Base-by-base conservation (phyloP, 2,329 filamentous ascomycete genomes). In the Sclerotinia trifoliorum region DNA sequence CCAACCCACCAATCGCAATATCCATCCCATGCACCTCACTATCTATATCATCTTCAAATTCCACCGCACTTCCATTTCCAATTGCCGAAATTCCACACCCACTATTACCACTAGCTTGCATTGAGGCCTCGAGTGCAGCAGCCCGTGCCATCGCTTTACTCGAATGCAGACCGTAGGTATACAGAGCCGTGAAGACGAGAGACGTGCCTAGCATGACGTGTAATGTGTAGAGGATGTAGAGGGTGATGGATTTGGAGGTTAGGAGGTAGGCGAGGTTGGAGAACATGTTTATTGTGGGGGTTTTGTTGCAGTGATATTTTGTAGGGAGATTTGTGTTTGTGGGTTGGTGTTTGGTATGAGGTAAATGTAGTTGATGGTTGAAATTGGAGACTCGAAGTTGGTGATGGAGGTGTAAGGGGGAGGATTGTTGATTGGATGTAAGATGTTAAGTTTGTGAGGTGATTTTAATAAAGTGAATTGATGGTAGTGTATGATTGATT, bases 161-260 rank as follows among this genome's bases (percentile, higher is more conserved):
- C 26, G 56, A 54, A 19, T 67, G 65, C 0, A 63, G 21, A 26
- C 65, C 48, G 21, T 67, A 67, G 7, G 65, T 67, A 1, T 52
- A 67, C 35, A 67, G 65, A 11, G 46, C 65, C 10, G 65, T 52
- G 49, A 67, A 67, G 21, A 67, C 57, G 39, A 67, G 65, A n/a
- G 65, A 63, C 10, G 56, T 63, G 10, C 65, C 65, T 19, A 67
- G 65, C 35, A 67, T 54, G 24, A 67, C 65, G 65, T 67, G 65
- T 2, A 67, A 26, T 3, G 39, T 67, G 48, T 67, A 67, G 48
- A 67, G 65, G 24, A 67, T 46, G 48, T 46, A 67, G 57, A 67
- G 57, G 39, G 65, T 63, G 24, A 67, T 54, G 48, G 65, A 67
- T 32, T 61, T 61, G 24, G 65, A 67, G 48, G 39, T 63, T 17